Base-by-base conservation (phyloP, 306 rosid genomes). In the Fragaria nilgerrensis region DNA sequence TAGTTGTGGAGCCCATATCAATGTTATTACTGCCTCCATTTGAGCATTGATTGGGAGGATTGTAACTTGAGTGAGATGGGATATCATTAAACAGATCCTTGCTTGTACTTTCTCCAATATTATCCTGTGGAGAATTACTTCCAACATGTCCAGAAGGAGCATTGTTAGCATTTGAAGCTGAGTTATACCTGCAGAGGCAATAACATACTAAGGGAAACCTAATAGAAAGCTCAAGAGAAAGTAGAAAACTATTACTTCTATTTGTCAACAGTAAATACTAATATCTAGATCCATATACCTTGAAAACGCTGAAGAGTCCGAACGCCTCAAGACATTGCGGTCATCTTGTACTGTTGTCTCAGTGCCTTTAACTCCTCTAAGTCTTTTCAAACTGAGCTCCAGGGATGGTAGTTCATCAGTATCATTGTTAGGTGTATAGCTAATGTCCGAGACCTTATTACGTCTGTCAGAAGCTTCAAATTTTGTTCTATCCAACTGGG, bases 371-470 rank as follows among this genome's bases (percentile, higher is more conserved):
- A 77, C 89, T 77, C 87, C 96, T 80, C 96, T 83, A 77, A 84
- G 97, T 83, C 93, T 90, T 89, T 91, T 91, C 73, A 93, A 82
- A 82, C 90, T 81, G 70, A 88, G 92, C 90, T 91, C 93, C 45
- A 88, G 84, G 45, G 87, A 85, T 56, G 94, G 91, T n/a, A 81
- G 72, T 59, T 83, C 90, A 68, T 86, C 87, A 55, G 80, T 71
- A 74, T 83, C 72, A 23, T 76, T 56, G 71, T 47, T 77, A 71
- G 37, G 87, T 85, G 77, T 89, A 81, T 80, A 85, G 78, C 75
- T 90, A 59, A 68, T 6, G 65, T 77, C 90, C 22, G 75, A 85
- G 79, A 82, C 72, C 62, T 75, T 79, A 82, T 73, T 58, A 78
- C 82, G 84, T 77, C 78, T 84, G 61, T 80, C 85, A 23, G 75